Evolutionary conservation across 495 filamentous ascomycete genomes (phyloP).

Genomic region (Daldinia childiae): DNA sequence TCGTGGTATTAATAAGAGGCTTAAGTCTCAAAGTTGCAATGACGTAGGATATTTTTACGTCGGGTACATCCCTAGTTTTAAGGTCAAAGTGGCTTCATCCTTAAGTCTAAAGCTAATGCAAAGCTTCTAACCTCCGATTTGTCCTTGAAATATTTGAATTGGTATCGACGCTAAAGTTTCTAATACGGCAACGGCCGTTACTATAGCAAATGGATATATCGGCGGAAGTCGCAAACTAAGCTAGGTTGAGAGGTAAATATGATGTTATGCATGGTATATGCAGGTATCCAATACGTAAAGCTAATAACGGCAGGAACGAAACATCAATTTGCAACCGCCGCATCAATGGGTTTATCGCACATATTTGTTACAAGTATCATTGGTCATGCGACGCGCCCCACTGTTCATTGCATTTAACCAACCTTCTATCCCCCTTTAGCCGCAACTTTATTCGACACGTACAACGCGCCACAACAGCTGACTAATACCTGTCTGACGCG

Average conservation of each 20-base stretch:
- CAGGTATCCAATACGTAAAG: not conserved
- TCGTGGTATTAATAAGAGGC: not conserved
- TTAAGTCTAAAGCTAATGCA: conserved; percentile 2
- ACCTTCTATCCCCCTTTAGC: not conserved
- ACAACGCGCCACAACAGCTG: not conserved
- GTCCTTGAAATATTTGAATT: not conserved
- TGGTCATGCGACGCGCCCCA: not conserved
- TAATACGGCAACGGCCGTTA: not conserved
- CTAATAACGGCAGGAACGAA: not conserved
- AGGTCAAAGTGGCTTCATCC: not conserved
- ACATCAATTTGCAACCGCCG: not conserved
- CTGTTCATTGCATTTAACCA: not conserved
- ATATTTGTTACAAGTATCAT: not conserved
- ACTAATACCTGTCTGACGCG: not conserved
- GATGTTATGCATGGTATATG: not conserved
- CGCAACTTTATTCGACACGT: not conserved
- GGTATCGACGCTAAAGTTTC: not conserved
- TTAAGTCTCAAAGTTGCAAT: not conserved
- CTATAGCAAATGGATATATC: not conserved
- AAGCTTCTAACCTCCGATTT: not conserved
- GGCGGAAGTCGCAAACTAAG: not conserved
- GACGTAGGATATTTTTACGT: not conserved
- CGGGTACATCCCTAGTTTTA: not conserved
- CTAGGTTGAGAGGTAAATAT: not conserved
- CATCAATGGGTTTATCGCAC: not conserved